These are phyloP conservation scores for Nicotiana knightiana DNA, from an alignment of 257 asterid species.

Conservation along the genomic window DNA sequence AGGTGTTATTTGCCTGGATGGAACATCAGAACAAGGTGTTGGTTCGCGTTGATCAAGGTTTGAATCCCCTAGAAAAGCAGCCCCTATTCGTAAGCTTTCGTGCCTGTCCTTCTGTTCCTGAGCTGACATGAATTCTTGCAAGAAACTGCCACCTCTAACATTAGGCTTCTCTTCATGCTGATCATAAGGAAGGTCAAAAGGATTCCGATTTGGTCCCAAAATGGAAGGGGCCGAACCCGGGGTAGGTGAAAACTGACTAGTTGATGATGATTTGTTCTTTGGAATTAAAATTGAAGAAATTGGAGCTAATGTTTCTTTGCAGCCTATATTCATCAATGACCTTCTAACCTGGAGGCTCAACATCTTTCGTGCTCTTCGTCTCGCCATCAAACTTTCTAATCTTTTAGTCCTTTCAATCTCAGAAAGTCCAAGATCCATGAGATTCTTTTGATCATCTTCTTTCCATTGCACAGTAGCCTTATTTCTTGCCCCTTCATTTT, in stretches of 20 bases:
- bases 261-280: slow-evolving; percentile 13
- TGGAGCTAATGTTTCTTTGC: slow-evolving; percentile 19
- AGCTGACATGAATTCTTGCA: slow-evolving; percentile 49
- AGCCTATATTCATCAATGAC: slow-evolving; percentile 40
- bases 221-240: slow-evolving; percentile 91
- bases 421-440: slow-evolving; percentile 51
- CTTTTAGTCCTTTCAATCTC: slow-evolving; percentile 67
- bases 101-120: slow-evolving; percentile 53
- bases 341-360: slow-evolving; percentile 40
- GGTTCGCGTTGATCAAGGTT: slow-evolving; percentile 16
- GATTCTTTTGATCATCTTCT: slow-evolving; percentile 42
- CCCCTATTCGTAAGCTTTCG: slow-evolving; percentile 53
- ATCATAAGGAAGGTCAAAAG: slow-evolving; percentile 91
- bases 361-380: slow-evolving; percentile 62
- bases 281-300: slow-evolving; percentile 43
- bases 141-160: slow-evolving; percentile 75
- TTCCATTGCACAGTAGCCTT: slow-evolving; percentile 28
- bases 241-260: slow-evolving; percentile 33
- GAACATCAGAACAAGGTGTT: slow-evolving; percentile 15
- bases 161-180: slow-evolving; percentile 82
- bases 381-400: slow-evolving; percentile 86
- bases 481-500: slow-evolving; percentile 16
- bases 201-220: slow-evolving; percentile 57
- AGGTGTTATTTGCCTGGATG: slow-evolving; percentile 16
- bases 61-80: slow-evolving; percentile 21